Percentiles rank a stretch among this genome's conserved stretches.
phyloP scores from a whole-genome alignment of 2,329 filamentous ascomycete species.

The Cyanodermella asteris region DNA sequence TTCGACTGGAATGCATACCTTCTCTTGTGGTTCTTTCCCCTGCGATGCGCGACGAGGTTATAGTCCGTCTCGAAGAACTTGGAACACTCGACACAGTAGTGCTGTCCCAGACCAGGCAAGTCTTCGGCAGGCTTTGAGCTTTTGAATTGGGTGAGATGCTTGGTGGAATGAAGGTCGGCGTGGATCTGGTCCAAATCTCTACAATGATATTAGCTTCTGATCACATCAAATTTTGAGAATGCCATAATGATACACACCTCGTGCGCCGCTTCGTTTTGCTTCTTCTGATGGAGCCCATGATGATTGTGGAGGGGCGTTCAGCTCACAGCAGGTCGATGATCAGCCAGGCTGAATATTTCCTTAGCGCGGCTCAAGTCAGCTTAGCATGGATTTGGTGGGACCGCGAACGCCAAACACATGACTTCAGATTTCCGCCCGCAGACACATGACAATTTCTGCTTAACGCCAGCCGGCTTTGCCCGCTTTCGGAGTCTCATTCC shows the following conservation, averaged over 20 bases:
- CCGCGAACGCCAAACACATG: too few species aligned
- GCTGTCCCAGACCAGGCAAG: slow-evolving; percentile 61
- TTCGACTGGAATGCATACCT: too few species aligned
- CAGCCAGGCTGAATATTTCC: too few species aligned
- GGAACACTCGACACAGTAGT: slow-evolving; percentile 81
- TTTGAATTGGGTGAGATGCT: slow-evolving; percentile 62
- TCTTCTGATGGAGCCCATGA: slow-evolving; percentile 45
- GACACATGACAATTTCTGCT: too few species aligned
- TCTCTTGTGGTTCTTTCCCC: slow-evolving; percentile 85
- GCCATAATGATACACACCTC: slow-evolving; percentile 26
- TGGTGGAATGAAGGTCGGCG: slow-evolving; percentile 54
- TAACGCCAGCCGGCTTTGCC: too few species aligned
- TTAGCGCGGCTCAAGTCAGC: too few species aligned
- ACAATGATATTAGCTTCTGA: slow-evolving; percentile 1
- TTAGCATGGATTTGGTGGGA: too few species aligned
- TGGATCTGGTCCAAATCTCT: slow-evolving; percentile 89
- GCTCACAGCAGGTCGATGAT: too few species aligned
- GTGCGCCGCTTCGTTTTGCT: slow-evolving; percentile 54
- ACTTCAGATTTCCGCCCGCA: too few species aligned
- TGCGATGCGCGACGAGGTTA: slow-evolving; percentile 53
- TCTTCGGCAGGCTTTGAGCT: slow-evolving; percentile 64
- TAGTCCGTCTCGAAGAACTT: slow-evolving; percentile 85
- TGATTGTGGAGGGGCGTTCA: too few species aligned
- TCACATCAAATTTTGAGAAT: slow-evolving; percentile 2
- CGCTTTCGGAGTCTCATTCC: too few species aligned